Conservation (phyloP, 306 rosid species). For the Prunus salicina region DNA sequence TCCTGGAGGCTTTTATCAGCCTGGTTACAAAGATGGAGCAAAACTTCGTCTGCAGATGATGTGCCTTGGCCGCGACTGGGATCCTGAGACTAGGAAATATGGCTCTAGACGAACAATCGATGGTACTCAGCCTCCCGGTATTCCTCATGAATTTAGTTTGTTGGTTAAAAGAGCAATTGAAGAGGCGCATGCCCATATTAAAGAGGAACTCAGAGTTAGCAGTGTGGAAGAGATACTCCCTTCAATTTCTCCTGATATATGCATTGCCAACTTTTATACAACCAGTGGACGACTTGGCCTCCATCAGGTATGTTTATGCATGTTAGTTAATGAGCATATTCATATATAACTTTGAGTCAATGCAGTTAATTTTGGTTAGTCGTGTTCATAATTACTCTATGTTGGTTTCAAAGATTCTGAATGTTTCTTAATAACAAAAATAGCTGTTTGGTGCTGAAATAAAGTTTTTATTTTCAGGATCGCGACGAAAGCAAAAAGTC, state of each 20-base stretch:
- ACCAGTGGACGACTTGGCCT: conserved; percentile 59
- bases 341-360: neutral
- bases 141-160: conserved; percentile 35
- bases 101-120: conserved; percentile 28
- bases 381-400: neutral
- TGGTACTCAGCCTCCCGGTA: conserved; percentile 39
- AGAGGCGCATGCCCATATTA: conserved; percentile 42
- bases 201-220: conserved; percentile 4
- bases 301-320: conserved; percentile 48
- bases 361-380: neutral
- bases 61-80: conserved; percentile 78
- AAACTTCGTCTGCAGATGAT: conserved; percentile 65
- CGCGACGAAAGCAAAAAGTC: conserved; percentile 62
- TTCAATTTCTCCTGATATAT: conserved; percentile 58
- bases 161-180: conserved; percentile 38
- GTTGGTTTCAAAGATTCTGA: neutral
- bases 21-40: conserved; percentile 51
- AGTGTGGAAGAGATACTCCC: conserved; percentile 47
- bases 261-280: conserved; percentile 65
- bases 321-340: neutral
- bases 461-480: conserved; percentile 37
- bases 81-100: conserved; percentile 59
- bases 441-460: neutral
- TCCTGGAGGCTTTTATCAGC: conserved; percentile 71
- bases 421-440: neutral